Conservation (phyloP, 225 moss, liverwort and hornwort genomes). For the Sphagnum tenellum region DNA sequence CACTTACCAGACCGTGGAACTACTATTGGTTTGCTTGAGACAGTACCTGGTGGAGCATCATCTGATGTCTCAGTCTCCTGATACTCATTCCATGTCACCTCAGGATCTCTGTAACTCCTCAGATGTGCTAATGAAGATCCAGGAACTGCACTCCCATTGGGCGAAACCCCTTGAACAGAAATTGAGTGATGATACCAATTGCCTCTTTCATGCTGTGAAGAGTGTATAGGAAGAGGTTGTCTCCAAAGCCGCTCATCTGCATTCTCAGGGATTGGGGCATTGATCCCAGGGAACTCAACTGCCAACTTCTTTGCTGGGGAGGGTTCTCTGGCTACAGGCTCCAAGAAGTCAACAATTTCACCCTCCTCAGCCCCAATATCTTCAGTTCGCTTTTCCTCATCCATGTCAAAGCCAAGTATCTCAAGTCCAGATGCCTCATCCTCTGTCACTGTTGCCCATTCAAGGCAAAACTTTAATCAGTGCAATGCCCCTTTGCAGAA, state of each 20-base stretch:
- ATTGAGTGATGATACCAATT: conserved; percentile 32
- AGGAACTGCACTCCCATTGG: conserved; percentile 20
- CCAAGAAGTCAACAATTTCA: conserved; percentile 44
- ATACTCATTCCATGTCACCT: conserved; percentile 26
- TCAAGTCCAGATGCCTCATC: conserved; percentile 39
- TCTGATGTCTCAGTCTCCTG: conserved; percentile 14
- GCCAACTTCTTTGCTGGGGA: conserved; percentile 29
- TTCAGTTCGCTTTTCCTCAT: conserved; percentile 18
- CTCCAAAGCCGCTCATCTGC: conserved; percentile 54
- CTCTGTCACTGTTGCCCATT: conserved; percentile 18
- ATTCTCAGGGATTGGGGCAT: conserved; percentile 39
- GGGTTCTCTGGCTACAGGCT: conserved; percentile 15
- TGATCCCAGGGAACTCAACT: conserved; percentile 52
- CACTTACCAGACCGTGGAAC: conserved; percentile 1
- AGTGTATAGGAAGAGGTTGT: conserved; percentile 16
- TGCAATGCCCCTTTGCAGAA: too few relatives aligned
- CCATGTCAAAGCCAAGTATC: conserved; percentile 26
- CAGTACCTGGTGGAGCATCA: background rate
- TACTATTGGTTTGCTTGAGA: conserved; percentile 14
- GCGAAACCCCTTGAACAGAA: conserved; percentile 21
- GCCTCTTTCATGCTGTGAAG: conserved; percentile 15
- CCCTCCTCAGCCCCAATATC: conserved; percentile 35
- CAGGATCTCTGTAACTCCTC: conserved; percentile 22
- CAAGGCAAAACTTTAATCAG: too few relatives aligned
- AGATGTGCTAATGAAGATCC: conserved; percentile 18